These are phyloP conservation scores for Penicillium steckii DNA, from an alignment of 495 filamentous ascomycete species.

Conservation along the genomic window DNA sequence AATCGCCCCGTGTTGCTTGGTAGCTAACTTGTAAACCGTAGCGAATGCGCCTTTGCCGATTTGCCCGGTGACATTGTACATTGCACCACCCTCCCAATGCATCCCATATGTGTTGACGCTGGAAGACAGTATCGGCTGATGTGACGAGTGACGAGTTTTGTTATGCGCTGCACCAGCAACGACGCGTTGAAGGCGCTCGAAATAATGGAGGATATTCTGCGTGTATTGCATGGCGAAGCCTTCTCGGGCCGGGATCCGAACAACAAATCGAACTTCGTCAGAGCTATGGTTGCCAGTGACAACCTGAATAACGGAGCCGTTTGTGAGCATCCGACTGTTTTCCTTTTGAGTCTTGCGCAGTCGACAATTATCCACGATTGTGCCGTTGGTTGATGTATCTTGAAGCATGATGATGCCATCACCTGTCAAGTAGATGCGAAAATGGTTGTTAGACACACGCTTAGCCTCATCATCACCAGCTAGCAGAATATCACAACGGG, in stretches of 20 bases:
- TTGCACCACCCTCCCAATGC: conserved; percentile 78
- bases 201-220: conserved; percentile 57
- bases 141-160: conserved; percentile 24
- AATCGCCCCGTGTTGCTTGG: conserved; percentile 72
- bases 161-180: conserved; percentile 21
- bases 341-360: conserved; percentile 51
- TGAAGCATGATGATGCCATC: conserved; percentile 83
- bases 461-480: conserved; percentile 49
- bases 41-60: conserved; percentile 95
- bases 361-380: conserved; percentile 69
- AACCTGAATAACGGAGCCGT: conserved; percentile 71
- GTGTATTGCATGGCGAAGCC: conserved; percentile 57
- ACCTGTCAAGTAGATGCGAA: conserved; percentile 81
- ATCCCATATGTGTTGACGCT: conserved; percentile 50
- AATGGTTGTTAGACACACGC: conserved; percentile 84
- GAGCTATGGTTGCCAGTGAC: conserved; percentile 47
- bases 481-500: conserved; percentile 73
- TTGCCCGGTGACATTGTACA: conserved; percentile 75
- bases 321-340: conserved; percentile 62
- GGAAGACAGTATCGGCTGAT: conserved; percentile 32
- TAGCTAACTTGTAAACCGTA: conserved; percentile 81
- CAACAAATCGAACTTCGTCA: conserved; percentile 71
- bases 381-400: conserved; percentile 91
- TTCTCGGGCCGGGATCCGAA: conserved; percentile 76
- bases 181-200: conserved; percentile 34